phyloP scores from a whole-genome alignment of 768 basidiomycete species.

The Hemileccinum rubropunctum region DNA sequence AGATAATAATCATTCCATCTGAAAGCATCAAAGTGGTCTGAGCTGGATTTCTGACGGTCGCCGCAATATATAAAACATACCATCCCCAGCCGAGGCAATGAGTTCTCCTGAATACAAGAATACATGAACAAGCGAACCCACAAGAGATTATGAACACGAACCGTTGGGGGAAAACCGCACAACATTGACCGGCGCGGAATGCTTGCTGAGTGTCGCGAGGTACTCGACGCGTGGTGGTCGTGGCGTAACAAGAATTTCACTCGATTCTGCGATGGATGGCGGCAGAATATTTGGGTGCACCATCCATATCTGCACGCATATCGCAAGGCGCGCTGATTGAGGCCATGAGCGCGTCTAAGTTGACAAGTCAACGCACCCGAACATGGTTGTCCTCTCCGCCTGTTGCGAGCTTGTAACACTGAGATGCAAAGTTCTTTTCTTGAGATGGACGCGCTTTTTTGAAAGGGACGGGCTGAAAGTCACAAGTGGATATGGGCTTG shows the following conservation, averaged over 20 bases:
- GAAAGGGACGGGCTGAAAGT: constrained; percentile 86
- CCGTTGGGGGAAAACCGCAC: constrained; percentile 96
- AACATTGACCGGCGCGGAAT: constrained; percentile 94
- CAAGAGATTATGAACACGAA: constrained; percentile 32
- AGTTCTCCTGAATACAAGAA: constrained; percentile 61
- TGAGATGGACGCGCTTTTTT: constrained; percentile 74
- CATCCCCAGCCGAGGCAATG: constrained; percentile 96
- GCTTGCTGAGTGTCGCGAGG: constrained; percentile 87
- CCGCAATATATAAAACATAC: constrained; percentile 43
- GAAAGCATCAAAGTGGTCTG: not conserved
- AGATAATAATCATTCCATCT: constrained; percentile 98
- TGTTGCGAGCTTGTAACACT: constrained; percentile 90
- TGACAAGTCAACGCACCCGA: constrained; percentile 58
- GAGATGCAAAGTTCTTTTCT: constrained; percentile 54
- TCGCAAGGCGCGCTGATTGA: constrained; percentile 9
- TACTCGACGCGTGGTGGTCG: constrained; percentile 92
- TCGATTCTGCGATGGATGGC: constrained; percentile 45
- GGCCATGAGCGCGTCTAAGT: constrained; percentile 9
- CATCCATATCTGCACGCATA: constrained; percentile 74
- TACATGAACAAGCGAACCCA: constrained; percentile 1
- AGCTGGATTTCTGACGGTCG: constrained; percentile 2
- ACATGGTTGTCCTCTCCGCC: constrained; percentile 97
- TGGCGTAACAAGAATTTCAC: constrained; percentile 32
- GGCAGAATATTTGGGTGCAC: constrained; percentile 89
- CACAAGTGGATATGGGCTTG: constrained; percentile 93